phyloP scores from a whole-genome alignment of 164 flowering plant species.

The Chloranthus sessilifolius region DNA sequence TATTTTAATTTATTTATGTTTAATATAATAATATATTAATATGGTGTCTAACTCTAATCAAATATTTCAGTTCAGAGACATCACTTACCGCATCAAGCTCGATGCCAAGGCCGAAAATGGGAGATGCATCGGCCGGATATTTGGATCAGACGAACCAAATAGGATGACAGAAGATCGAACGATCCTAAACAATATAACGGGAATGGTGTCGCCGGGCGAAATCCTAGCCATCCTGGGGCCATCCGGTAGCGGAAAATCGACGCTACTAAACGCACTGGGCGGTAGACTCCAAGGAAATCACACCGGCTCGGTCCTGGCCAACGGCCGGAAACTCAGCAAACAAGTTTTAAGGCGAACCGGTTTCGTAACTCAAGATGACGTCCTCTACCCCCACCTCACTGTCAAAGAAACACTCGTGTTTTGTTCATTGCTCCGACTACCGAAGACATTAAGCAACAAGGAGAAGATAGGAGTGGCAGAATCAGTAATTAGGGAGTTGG shows the following conservation, averaged over 20 bases:
- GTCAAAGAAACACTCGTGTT: slow-evolving; percentile 76
- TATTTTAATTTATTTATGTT: too few species aligned
- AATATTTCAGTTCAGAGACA: slow-evolving; percentile 61
- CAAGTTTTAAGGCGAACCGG: slow-evolving; percentile 45
- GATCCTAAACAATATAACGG: slow-evolving; percentile 58
- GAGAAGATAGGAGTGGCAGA: slow-evolving; percentile 51
- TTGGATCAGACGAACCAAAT: neutral
- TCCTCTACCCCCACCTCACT: slow-evolving; percentile 81
- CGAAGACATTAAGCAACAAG: slow-evolving; percentile 24
- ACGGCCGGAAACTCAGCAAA: slow-evolving; percentile 30
- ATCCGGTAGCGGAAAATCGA: slow-evolving; percentile 92
- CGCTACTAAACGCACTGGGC: slow-evolving; percentile 68
- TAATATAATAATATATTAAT: too few species aligned
- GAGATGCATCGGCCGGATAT: too few species aligned
- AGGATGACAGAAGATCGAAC: slow-evolving; percentile 32
- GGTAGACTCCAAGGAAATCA: slow-evolving; percentile 52
- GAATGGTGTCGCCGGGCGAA: slow-evolving; percentile 74
- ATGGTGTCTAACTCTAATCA: too few species aligned
- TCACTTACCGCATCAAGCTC: slow-evolving; percentile 46
- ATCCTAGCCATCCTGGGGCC: slow-evolving; percentile 86
- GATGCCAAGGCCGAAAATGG: slow-evolving; percentile 19
- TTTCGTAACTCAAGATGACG: slow-evolving; percentile 84
- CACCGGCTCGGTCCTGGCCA: slow-evolving; percentile 60
- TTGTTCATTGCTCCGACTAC: slow-evolving; percentile 65
- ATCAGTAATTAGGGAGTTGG: slow-evolving; percentile 61